Conservation (phyloP, 2,329 filamentous ascomycete genomes). For the Hysterium pulicare region DNA sequence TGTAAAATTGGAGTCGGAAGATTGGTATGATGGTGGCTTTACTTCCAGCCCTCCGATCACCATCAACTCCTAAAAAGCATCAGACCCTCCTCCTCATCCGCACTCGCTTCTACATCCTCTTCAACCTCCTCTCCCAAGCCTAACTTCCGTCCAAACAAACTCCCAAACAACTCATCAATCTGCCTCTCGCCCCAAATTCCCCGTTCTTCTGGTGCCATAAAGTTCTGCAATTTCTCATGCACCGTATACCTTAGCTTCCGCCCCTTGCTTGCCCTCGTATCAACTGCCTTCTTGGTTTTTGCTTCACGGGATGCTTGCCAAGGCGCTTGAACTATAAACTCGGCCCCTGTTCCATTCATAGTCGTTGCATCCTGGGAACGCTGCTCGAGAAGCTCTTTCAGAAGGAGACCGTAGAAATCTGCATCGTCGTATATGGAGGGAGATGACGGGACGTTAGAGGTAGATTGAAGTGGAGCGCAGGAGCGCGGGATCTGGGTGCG, state of each 20-base stretch:
- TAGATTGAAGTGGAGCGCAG: conserved; percentile 68
- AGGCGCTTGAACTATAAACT: conserved; percentile 42
- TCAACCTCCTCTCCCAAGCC: conserved; percentile 44
- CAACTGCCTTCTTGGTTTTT: conserved; percentile 81
- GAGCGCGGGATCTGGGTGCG: conserved; percentile 70
- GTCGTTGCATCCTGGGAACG: conserved; percentile 62
- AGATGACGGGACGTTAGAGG: conserved; percentile 52
- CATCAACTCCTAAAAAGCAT: conserved; percentile 37
- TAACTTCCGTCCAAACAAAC: conserved; percentile 47
- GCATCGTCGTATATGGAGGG: conserved; percentile 81
- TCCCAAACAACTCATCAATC: conserved; percentile 60
- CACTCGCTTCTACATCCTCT: conserved; percentile 30
- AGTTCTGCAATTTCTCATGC: conserved; percentile 96
- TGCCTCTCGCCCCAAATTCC: conserved; percentile 76
- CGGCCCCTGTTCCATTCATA: conserved; percentile 40
- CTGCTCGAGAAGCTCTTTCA: conserved; percentile 91
- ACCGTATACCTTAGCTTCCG: conserved; percentile 91
- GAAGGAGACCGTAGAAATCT: conserved; percentile 87
- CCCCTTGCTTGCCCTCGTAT: conserved; percentile 93
- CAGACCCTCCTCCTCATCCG: conserved; percentile 34
- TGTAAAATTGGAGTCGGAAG: too few relatives aligned
- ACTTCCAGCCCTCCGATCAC: too few relatives aligned
- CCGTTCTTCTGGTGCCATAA: conserved; percentile 89
- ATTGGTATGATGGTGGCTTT: too few relatives aligned
- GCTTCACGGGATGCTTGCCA: conserved; percentile 70